Evolutionary conservation across 179 eudicot species (phyloP).

Genomic region (Vitellaria paradoxa): DNA sequence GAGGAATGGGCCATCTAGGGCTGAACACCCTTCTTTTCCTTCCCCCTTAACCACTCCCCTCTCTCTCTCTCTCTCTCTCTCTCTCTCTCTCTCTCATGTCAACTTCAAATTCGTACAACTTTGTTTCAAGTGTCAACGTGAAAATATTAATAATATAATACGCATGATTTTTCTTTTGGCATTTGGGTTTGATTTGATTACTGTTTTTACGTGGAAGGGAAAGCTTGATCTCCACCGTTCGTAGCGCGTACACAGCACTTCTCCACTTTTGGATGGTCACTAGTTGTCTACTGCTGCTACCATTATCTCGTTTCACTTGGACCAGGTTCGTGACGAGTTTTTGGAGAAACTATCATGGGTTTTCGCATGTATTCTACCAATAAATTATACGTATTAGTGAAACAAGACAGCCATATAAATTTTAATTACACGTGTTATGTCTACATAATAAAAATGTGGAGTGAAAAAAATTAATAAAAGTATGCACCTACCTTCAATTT

Average conservation of each 20-base stretch:
- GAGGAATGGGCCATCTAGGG: conserved; percentile 32
- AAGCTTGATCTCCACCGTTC: not conserved
- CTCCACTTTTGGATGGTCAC: too few species aligned
- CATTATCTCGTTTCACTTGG: too few species aligned
- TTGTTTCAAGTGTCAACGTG: conserved; percentile 16
- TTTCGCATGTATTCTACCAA: too few species aligned
- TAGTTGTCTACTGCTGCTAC: too few species aligned
- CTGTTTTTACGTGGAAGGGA: not conserved
- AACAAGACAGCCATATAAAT: too few species aligned
- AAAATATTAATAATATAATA: not conserved
- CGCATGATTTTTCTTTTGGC: not conserved
- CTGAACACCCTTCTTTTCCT: not conserved
- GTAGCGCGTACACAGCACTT: not conserved
- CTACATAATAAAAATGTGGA: too few species aligned
- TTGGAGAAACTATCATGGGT: too few species aligned
- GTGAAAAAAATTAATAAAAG: too few species aligned
- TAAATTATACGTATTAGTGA: too few species aligned
- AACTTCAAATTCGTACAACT: conserved; percentile 24
- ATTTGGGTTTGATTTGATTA: not conserved
- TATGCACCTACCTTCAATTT: too few species aligned
- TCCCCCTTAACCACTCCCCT: not conserved
- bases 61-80: conserved; percentile 11
- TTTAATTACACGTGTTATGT: too few species aligned
- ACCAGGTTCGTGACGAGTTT: too few species aligned
- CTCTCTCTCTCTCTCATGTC: conserved; percentile 20